These are phyloP conservation scores for Avena atlantica DNA, from an alignment of 176 grass and related monocot species.

Conservation along the genomic window DNA sequence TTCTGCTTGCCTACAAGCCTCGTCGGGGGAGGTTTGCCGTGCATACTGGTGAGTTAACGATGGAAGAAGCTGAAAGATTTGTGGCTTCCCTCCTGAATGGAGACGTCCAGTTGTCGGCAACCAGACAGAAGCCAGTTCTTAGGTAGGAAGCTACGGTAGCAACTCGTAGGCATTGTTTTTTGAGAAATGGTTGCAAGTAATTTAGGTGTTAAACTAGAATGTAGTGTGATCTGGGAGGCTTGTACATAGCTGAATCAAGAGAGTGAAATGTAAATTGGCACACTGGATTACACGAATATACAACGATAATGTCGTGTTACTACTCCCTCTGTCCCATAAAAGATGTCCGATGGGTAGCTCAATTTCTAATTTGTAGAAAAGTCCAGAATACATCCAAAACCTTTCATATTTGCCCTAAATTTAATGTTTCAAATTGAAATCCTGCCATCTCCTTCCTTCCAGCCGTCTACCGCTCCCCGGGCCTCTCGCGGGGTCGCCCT, in stretches of 20 bases:
- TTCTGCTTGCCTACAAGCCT: constrained; percentile 88
- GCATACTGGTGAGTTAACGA: constrained; percentile 50
- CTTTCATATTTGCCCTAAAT: no score
- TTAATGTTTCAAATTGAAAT: no score
- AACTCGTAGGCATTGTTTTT: constrained; percentile 34
- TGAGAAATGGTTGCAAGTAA: constrained; percentile 27
- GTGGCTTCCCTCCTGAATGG: constrained; percentile 81
- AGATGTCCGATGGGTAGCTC: no score
- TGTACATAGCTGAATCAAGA: constrained; percentile 42
- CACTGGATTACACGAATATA: neutral
- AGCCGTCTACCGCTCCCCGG: no score
- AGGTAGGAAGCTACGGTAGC: constrained; percentile 34
- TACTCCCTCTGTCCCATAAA: neutral
- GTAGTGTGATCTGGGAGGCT: neutral
- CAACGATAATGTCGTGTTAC: neutral
- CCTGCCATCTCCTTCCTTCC: no score
- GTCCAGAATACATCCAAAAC: no score
- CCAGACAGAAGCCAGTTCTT: constrained; percentile 63
- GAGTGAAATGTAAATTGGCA: constrained; percentile 12
- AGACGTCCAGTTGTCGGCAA: constrained; percentile 62
- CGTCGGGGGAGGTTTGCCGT: constrained; percentile 61
- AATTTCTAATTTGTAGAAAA: no score
- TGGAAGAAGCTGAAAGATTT: constrained; percentile 84
- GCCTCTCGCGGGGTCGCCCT: no score
- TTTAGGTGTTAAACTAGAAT: neutral